Conservation (phyloP, 345 rosid species). For the Kernera saxatilis region DNA sequence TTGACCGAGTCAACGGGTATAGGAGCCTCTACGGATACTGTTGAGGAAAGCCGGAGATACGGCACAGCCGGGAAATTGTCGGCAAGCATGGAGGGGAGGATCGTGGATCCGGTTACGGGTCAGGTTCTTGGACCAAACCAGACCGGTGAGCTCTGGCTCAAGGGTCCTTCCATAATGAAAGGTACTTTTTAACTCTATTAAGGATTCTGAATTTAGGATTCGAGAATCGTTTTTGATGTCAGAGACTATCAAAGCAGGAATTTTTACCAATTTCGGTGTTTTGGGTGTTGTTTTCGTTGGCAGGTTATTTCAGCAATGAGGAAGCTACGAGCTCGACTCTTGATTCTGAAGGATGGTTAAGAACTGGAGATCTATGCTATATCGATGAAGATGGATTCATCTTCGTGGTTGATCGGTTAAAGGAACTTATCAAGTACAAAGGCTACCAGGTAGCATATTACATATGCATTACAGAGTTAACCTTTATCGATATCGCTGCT, state of each 20-base stretch:
- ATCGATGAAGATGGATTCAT: constrained; percentile 81
- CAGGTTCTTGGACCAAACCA: constrained; percentile 40
- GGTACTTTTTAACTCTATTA: constrained; percentile 1
- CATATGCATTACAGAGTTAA: background rate
- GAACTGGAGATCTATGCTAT: constrained; percentile 92
- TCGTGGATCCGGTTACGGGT: constrained; percentile 62
- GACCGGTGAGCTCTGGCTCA: constrained; percentile 88
- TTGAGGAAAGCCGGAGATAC: constrained; percentile 65
- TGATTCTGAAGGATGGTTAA: constrained; percentile 84
- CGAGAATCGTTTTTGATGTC: background rate
- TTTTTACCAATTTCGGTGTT: background rate
- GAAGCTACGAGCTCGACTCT: constrained; percentile 77
- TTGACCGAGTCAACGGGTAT: constrained; percentile 72
- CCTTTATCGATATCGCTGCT: background rate
- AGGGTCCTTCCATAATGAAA: constrained; percentile 39
- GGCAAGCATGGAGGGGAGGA: constrained; percentile 66
- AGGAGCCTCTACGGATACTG: constrained; percentile 58
- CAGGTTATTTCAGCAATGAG: constrained; percentile 73
- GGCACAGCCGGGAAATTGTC: constrained; percentile 73
- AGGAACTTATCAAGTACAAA: constrained; percentile 91
- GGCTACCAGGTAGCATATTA: constrained; percentile 68
- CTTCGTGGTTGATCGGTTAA: constrained; percentile 79
- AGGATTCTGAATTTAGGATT: background rate
- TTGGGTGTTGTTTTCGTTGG: constrained; percentile 6
- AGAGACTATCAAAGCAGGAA: background rate